Conservation (phyloP, 1,284 basidiomycete species). For the Thecaphora thlaspeos region DNA sequence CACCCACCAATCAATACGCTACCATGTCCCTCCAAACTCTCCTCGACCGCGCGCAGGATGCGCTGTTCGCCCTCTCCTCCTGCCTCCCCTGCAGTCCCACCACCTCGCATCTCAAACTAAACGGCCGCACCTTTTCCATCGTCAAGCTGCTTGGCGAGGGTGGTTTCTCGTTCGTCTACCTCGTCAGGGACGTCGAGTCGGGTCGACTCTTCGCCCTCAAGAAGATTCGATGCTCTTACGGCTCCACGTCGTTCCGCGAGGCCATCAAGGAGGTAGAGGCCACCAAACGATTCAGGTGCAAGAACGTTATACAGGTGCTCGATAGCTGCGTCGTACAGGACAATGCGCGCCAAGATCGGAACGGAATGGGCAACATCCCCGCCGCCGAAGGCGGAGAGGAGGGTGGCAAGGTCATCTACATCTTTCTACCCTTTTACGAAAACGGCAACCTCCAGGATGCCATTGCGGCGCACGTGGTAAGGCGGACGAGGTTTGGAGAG, state of each 20-base stretch:
- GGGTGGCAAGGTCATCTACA: conserved; percentile 48
- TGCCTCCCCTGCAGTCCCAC: conserved; percentile 42
- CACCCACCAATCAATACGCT: no score
- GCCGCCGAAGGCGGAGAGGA: conserved; percentile 32
- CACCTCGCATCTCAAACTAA: conserved; percentile 41
- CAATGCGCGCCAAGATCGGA: conserved; percentile 23
- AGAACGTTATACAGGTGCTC: conserved; percentile 53
- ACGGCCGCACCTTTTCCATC: conserved; percentile 50
- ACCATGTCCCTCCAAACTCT: conserved; percentile 14
- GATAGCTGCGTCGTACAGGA: conserved; percentile 56
- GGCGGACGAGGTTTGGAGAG: conserved; percentile 80
- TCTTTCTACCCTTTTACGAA: conserved; percentile 83
- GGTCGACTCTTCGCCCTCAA: conserved; percentile 55
- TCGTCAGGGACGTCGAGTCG: conserved; percentile 50
- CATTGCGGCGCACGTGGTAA: conserved; percentile 82
- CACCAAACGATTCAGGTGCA: conserved; percentile 54
- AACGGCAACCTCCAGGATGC: conserved; percentile 85
- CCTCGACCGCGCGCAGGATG: conserved; percentile 41
- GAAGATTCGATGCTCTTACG: conserved; percentile 56
- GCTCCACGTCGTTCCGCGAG: conserved; percentile 49
- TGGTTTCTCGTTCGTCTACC: conserved; percentile 56
- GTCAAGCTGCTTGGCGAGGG: conserved; percentile 55
- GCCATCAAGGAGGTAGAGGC: conserved; percentile 57
- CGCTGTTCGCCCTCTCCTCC: conserved; percentile 38
- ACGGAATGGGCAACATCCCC: conserved; percentile 41